These are phyloP conservation scores for barley (Hordeum vulgare) DNA, from an alignment of 176 grass and related monocot species.

Conservation along the genomic window DNA sequence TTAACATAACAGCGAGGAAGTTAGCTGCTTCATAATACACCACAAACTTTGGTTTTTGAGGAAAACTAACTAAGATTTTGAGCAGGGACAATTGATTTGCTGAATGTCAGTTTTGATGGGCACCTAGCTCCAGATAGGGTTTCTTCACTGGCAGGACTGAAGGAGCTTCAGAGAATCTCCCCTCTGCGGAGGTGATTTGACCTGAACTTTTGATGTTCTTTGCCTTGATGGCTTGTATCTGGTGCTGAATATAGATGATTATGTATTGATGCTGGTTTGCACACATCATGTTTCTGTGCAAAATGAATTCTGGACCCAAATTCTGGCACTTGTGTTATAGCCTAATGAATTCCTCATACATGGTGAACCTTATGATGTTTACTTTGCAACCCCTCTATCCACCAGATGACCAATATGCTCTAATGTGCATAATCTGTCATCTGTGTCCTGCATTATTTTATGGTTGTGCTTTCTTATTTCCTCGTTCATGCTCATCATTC, in stretches of 20 bases:
- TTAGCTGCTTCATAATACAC: neutral
- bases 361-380: constrained; percentile 1
- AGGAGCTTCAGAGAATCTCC: constrained; percentile 77
- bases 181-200: constrained; percentile 57
- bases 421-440: neutral
- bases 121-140: constrained; percentile 83
- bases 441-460: neutral
- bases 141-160: constrained; percentile 59
- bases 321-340: neutral
- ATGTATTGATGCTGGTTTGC: neutral
- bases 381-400: neutral
- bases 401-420: neutral
- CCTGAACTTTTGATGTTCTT: constrained; percentile 12
- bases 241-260: neutral
- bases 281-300: constrained; percentile 8
- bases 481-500: neutral
- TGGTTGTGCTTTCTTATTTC: neutral
- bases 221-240: neutral
- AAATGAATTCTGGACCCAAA: neutral
- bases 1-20: constrained; percentile 4
- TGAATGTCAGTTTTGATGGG: constrained; percentile 97
- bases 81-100: constrained; percentile 83
- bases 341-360: neutral
- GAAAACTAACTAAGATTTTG: constrained; percentile 20
- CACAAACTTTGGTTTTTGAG: neutral